Evolutionary conservation across 2,329 filamentous ascomycete species (phyloP), one percentile per base, ranked within the genome.

Genomic region (Chaetomium sp.): DNA sequence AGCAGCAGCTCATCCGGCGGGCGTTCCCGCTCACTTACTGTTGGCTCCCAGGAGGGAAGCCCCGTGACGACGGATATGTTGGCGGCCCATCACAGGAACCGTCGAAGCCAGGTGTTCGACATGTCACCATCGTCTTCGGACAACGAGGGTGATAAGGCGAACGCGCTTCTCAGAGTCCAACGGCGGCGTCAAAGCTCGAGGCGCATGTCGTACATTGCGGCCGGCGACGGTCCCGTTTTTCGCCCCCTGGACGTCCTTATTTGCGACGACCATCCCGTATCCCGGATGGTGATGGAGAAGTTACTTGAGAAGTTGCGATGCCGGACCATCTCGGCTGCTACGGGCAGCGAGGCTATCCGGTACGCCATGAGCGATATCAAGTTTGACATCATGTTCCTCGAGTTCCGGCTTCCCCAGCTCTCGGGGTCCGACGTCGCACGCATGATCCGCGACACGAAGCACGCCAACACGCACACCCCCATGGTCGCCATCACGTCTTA

Each of bases 231-330:
- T 60, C 95, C 95, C 2, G 85, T 89, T 42, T 99, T 97, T 78
- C 86, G 95, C 33, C 93, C 95, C 1, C 79, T 99, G 59, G 95
- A 99, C 76, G 90, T 99, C 6, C 82, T 99, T 59, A 96, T 99
- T 59, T 98, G 95, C 75, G 95, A 99, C 78, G 95, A 99, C 73
- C 95, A 99, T 75, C 95, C 95, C 0, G 94, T 99, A 4, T 97
- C 95, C 6, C 87, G 94, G 25, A 88, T 99, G 81, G 94, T 99
- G n/a, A 98, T 99, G 94, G 95, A 99, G 75, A 95, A 96, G 72
- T 81, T 99, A 8, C 84, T 99, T 60, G 95, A 99, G 76, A 99
- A 98, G 78, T 82, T 98, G 42, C 90, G 92, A 42, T 99, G 95
- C 73, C 91, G 95, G 50, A 97, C 94, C 9, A 95, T 99, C 72